Conservation (phyloP, 192 early-diverging fungal genomes). For the Backusella tuberculispora region DNA sequence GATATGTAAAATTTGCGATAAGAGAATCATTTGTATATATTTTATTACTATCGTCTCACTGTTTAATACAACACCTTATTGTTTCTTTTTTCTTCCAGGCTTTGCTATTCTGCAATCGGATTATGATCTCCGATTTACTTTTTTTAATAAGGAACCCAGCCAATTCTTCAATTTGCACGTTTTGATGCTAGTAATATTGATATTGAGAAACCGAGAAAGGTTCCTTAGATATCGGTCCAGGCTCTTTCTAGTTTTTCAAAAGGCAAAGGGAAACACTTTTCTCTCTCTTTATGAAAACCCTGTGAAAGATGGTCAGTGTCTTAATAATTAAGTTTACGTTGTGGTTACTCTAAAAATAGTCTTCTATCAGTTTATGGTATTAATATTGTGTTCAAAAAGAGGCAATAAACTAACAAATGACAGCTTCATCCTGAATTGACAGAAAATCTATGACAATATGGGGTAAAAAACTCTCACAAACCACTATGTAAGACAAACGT, state of each 20-base stretch:
- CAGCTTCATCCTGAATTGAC: conserved; percentile 2
- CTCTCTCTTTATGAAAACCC: neutral
- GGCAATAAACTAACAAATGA: neutral
- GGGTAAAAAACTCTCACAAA: neutral
- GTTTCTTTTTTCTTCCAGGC: too few relatives aligned
- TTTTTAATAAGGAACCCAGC: neutral
- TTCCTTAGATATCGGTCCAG: neutral
- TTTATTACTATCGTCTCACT: neutral
- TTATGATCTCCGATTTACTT: neutral
- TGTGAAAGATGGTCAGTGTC: neutral
- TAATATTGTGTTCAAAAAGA: neutral
- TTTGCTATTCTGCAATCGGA: neutral
- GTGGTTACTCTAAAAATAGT: conserved; percentile 1
- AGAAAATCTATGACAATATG: neutral
- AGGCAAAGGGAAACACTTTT: neutral
- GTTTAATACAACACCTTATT: too few relatives aligned
- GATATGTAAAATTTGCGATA: neutral
- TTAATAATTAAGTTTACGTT: conserved; percentile 13
- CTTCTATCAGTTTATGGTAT: conserved; percentile 4
- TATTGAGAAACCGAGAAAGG: neutral
- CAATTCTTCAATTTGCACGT: neutral
- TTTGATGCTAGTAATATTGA: neutral
- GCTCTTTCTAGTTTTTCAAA: neutral
- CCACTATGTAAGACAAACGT: neutral
- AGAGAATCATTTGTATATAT: neutral